Evolutionary conservation across 306 rosid species (phyloP).

Genomic region (Senna tora): DNA sequence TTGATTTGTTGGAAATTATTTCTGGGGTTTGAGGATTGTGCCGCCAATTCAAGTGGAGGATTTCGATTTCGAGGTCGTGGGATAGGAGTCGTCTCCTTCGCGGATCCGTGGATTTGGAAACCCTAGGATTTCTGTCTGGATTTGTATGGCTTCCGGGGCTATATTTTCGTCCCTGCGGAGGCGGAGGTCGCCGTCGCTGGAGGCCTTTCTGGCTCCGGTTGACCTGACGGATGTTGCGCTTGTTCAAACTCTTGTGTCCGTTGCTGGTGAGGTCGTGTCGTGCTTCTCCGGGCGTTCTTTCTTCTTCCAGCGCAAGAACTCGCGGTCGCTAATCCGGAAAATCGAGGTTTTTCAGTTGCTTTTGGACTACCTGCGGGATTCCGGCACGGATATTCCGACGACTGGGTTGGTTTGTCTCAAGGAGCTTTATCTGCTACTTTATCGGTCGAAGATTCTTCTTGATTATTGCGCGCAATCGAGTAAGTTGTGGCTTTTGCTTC

Average conservation of each 20-base stretch:
- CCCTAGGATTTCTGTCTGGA: conserved; percentile 21
- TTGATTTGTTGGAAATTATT: not conserved
- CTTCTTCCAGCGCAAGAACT: conserved; percentile 72
- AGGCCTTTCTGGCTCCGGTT: conserved; percentile 89
- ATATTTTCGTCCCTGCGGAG: conserved; percentile 84
- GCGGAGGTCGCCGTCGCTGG: conserved; percentile 88
- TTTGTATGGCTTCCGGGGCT: conserved; percentile 79
- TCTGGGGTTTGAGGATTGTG: conserved; percentile 9
- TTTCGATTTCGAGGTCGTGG: conserved; percentile 5
- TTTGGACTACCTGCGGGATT: conserved; percentile 65
- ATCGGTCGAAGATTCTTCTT: conserved; percentile 85
- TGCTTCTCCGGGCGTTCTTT: conserved; percentile 57
- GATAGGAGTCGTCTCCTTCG: not conserved
- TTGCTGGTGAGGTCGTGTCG: conserved; percentile 58
- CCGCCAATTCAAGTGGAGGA: not conserved
- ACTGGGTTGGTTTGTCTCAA: conserved; percentile 77
- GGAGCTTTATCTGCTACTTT: conserved; percentile 79
- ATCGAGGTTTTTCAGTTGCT: conserved; percentile 67
- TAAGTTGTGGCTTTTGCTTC: conserved; percentile 94
- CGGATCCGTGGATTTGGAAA: conserved; percentile 16
- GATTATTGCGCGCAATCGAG: conserved; percentile 84
- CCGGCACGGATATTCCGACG: conserved; percentile 46
- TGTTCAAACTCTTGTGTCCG: conserved; percentile 64
- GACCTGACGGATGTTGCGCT: conserved; percentile 71
- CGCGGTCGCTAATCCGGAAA: conserved; percentile 69